Percentiles rank a stretch among this genome's conserved stretches.
Conservation (phyloP, 768 basidiomycete species). For the Sporobolomyces phaffii region DNA sequence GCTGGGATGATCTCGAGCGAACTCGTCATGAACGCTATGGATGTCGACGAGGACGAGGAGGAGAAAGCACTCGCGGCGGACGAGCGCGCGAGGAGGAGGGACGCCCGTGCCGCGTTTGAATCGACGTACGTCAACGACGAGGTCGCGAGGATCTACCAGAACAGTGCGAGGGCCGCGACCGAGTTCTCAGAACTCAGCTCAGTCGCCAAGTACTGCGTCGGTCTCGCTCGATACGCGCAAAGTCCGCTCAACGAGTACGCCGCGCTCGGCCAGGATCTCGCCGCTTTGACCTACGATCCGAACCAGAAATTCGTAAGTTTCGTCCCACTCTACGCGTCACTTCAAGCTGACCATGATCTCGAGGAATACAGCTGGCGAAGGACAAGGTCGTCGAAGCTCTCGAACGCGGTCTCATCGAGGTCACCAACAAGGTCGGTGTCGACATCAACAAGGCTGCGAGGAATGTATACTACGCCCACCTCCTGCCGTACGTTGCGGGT, state of each 20-base stretch:
- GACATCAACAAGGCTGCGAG: constrained; percentile 90
- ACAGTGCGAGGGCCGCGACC: constrained; percentile 72
- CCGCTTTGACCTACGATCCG: constrained; percentile 74
- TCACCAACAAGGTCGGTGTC: constrained; percentile 86
- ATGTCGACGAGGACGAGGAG: constrained; percentile 12
- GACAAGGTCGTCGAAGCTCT: constrained; percentile 76
- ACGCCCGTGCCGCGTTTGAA: constrained; percentile 55
- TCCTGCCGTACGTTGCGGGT: constrained; percentile 85
- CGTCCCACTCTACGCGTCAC: too few relatives aligned
- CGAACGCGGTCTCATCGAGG: constrained; percentile 81
- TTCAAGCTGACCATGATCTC: background rate
- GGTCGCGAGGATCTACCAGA: constrained; percentile 87
- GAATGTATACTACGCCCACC: constrained; percentile 77
- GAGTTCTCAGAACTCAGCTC: constrained; percentile 74
- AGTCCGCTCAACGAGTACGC: constrained; percentile 92
- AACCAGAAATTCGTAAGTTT: constrained; percentile 75
- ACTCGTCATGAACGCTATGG: background rate
- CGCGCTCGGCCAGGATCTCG: constrained; percentile 76
- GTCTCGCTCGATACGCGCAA: constrained; percentile 84
- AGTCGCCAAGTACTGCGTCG: constrained; percentile 85
- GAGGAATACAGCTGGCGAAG: constrained; percentile 60
- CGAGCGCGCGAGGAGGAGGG: background rate
- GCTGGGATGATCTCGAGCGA: background rate
- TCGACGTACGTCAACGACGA: constrained; percentile 76
- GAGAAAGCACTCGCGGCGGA: constrained; percentile 1